These are phyloP conservation scores for Globisporangium paddicum DNA, from an alignment of 352 stramenopile genomes.

Conservation along the genomic window DNA sequence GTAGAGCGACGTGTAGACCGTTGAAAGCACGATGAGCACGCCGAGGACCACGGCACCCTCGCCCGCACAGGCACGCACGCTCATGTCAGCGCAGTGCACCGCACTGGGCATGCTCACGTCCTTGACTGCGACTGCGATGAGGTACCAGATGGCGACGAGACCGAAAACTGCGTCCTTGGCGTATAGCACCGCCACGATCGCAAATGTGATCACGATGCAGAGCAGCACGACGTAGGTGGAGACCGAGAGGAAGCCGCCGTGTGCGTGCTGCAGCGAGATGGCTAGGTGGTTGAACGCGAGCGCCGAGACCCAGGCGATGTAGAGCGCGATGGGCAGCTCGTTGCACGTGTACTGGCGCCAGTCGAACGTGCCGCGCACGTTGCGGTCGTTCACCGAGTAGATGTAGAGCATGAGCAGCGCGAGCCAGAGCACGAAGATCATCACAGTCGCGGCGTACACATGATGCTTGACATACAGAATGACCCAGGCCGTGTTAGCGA, in stretches of 20 bases:
- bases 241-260: constrained; percentile 40
- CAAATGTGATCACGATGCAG: constrained; percentile 51
- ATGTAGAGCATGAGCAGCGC: constrained; percentile 71
- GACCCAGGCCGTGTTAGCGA: constrained; percentile 66
- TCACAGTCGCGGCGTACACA: constrained; percentile 44
- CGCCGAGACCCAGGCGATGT: constrained; percentile 78
- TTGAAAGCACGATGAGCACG: constrained; percentile 45
- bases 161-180: constrained; percentile 55
- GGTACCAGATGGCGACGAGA: constrained; percentile 68
- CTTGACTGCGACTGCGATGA: constrained; percentile 56
- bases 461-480: constrained; percentile 52
- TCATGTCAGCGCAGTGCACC: constrained; percentile 44
- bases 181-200: constrained; percentile 52
- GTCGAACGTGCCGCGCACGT: constrained; percentile 34
- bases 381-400: constrained; percentile 75
- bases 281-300: constrained; percentile 59
- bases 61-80: constrained; percentile 55
- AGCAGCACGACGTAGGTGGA: constrained; percentile 66
- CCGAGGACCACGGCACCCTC: constrained; percentile 53
- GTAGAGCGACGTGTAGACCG: constrained; percentile 44
- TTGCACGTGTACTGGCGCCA: constrained; percentile 75
- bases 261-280: constrained; percentile 60
- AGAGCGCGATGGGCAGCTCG: constrained; percentile 66
- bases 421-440: constrained; percentile 71
- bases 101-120: constrained; percentile 38